Evolutionary conservation across 352 stramenopile genomes (phyloP).

Genomic region (Globisporangium nodosum): DNA sequence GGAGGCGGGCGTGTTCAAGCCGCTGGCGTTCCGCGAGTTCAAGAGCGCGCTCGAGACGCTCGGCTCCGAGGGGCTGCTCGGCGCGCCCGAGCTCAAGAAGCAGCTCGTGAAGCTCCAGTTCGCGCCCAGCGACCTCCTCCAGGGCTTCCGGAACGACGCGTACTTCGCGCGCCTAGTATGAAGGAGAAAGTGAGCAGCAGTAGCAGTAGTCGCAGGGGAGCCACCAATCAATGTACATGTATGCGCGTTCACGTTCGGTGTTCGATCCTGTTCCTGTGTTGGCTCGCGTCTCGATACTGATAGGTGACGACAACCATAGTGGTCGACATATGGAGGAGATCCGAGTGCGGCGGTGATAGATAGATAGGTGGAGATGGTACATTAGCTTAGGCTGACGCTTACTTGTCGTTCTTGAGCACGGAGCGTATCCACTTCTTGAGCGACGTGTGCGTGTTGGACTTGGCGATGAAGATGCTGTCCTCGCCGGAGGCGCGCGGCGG

Average conservation of each 20-base stretch:
- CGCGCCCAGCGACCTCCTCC: constrained; percentile 57
- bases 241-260: not conserved
- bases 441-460: constrained; percentile 67
- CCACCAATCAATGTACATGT: not conserved
- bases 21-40: constrained; percentile 60
- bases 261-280: no score
- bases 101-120: constrained; percentile 72
- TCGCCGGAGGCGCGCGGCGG: constrained; percentile 20
- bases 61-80: constrained; percentile 59
- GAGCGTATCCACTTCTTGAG: constrained; percentile 67
- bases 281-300: no score
- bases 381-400: not conserved
- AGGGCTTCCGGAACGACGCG: constrained; percentile 63
- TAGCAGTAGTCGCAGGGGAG: not conserved
- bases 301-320: no score
- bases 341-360: no score
- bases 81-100: constrained; percentile 53
- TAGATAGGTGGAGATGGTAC: not conserved
- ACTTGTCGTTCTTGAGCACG: constrained; percentile 42
- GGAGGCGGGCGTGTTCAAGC: constrained; percentile 58
- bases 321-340: no score
- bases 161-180: constrained; percentile 77
- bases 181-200: not conserved
- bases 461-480: constrained; percentile 52
- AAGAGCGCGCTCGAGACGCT: constrained; percentile 59